Percentiles rank a stretch among this genome's conserved stretches.
These are phyloP conservation scores for Sclerotiophoma versabilis DNA, from an alignment of 2,329 filamentous ascomycete species.

Conservation along the genomic window DNA sequence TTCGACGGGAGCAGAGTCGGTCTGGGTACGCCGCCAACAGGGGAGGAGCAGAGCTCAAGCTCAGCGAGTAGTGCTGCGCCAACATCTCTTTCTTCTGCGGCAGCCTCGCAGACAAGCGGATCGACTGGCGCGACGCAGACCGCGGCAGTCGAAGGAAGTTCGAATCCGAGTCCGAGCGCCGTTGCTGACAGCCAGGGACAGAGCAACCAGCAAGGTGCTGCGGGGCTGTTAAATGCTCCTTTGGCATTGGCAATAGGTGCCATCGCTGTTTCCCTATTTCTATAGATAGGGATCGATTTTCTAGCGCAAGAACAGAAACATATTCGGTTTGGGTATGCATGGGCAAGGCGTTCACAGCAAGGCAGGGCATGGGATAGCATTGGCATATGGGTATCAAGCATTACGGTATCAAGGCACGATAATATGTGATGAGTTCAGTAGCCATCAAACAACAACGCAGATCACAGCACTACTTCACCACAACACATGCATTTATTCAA, in stretches of 20 bases:
- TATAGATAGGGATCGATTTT: constrained; percentile 3
- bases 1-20: constrained; percentile 71
- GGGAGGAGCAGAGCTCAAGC: constrained; percentile 9
- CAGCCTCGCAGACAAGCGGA: background rate
- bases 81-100: background rate
- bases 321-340: background rate
- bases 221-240: background rate
- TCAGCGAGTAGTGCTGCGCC: constrained; percentile 4
- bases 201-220: constrained; percentile 6
- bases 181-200: constrained; percentile 9
- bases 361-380: background rate
- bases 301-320: too few relatives aligned
- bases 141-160: constrained; percentile 1
- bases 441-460: too few relatives aligned
- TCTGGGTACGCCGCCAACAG: constrained; percentile 40
- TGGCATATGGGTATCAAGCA: too few relatives aligned
- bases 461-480: too few relatives aligned
- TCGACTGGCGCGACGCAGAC: constrained; percentile 1
- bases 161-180: constrained; percentile 1
- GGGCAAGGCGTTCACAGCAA: background rate
- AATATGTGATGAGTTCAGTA: too few relatives aligned
- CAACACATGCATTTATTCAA: too few relatives aligned
- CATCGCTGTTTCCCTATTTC: constrained; percentile 1
- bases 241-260: background rate
- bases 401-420: too few relatives aligned